Conservation (phyloP, 306 rosid genomes). For the Quercus mongolica region DNA sequence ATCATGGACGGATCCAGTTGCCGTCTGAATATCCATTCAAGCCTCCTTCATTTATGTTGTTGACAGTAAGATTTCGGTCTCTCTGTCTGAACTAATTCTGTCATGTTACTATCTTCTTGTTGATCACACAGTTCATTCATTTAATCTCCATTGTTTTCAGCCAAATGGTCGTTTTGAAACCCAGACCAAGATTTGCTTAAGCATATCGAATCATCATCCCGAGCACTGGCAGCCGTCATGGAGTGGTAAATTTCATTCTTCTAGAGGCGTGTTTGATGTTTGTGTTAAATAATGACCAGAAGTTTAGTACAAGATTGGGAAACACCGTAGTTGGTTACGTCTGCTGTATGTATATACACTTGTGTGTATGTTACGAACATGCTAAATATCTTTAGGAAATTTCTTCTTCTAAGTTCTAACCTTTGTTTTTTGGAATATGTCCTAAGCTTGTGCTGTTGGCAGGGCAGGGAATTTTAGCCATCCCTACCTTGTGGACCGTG, state of each 20-base stretch:
- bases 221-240: constrained; percentile 99
- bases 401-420: not conserved
- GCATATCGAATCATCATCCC: constrained; percentile 97
- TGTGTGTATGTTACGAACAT: not conserved
- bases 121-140: not conserved
- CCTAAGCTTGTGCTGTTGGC: not conserved
- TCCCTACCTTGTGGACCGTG: not conserved
- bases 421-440: not conserved
- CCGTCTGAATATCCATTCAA: constrained; percentile 90
- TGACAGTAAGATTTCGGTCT: constrained; percentile 51
- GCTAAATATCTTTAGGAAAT: not conserved
- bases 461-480: too few species aligned
- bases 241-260: constrained; percentile 58
- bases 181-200: constrained; percentile 93
- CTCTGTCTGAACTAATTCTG: not conserved
- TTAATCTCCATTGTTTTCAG: constrained; percentile 35
- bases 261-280: not conserved
- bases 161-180: constrained; percentile 96
- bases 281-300: not conserved
- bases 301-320: not conserved
- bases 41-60: constrained; percentile 86
- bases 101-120: not conserved
- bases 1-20: constrained; percentile 78
- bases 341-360: not conserved
- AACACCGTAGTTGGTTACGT: not conserved